A percentile compares a stretch with the other conserved stretches of the same genome.
phyloP scores from a whole-genome alignment of 192 early-diverging fungal genomes.

The Backusella circina region DNA sequence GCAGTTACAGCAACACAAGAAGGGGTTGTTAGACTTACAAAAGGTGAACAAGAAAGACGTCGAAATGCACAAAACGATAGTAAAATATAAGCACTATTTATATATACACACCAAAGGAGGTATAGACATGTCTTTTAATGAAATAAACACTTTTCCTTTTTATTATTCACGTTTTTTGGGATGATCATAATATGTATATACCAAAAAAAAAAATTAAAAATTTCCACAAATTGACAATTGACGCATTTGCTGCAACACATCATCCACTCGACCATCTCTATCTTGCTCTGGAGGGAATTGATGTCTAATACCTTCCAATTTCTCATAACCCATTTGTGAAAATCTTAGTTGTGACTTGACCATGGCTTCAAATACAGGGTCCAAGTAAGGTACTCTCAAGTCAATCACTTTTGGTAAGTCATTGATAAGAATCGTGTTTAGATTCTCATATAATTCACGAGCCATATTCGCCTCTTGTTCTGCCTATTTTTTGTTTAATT shows the following conservation, averaged over 20 bases:
- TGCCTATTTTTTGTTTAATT: constrained; percentile 33
- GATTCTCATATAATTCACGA: constrained; percentile 68
- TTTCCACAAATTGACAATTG: constrained; percentile 88
- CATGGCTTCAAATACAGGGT: constrained; percentile 93
- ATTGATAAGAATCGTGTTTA: constrained; percentile 76
- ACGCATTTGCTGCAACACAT: constrained; percentile 85
- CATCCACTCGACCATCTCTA: constrained; percentile 72
- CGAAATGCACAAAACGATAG: background rate
- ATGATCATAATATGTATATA: background rate
- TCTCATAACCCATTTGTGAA: constrained; percentile 71
- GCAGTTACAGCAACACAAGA: constrained; percentile 87
- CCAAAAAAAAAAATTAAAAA: constrained; percentile 38
- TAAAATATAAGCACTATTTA: background rate
- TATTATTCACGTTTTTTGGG: background rate
- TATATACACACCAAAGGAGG: background rate
- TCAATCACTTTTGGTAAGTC: constrained; percentile 92
- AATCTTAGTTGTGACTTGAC: constrained; percentile 89
- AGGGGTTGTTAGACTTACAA: constrained; percentile 62
- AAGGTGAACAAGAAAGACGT: constrained; percentile 18
- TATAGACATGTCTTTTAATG: background rate
- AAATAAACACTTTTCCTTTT: background rate
- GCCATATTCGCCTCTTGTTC: constrained; percentile 76
- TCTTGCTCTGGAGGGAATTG: constrained; percentile 59
- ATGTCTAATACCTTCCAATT: constrained; percentile 60
- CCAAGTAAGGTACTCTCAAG: constrained; percentile 81